These are phyloP conservation scores for Epichloe bromicola DNA, from an alignment of 2,329 filamentous ascomycete genomes.

Conservation along the genomic window DNA sequence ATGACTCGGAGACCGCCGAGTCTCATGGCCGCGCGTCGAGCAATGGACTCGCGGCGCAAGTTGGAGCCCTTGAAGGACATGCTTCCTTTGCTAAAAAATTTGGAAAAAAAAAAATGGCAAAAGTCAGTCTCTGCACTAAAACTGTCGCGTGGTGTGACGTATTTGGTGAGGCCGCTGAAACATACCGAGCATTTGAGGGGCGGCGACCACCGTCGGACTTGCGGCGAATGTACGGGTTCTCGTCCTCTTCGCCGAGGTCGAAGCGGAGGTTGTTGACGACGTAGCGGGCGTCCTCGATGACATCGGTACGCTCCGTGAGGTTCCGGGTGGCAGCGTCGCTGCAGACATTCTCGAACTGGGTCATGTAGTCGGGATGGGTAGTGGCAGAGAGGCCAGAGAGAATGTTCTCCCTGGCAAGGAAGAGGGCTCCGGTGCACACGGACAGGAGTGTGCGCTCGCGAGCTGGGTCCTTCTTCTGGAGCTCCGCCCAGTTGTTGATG, in stretches of 20 bases:
- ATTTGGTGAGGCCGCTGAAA: conserved; percentile 2
- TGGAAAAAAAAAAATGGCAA: no score
- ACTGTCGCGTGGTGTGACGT: neutral
- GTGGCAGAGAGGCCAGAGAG: conserved; percentile 69
- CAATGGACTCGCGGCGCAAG: conserved; percentile 65
- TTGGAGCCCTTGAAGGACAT: conserved; percentile 68
- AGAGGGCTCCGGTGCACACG: conserved; percentile 65
- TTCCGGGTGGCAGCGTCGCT: conserved; percentile 58
- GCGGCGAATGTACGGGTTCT: conserved; percentile 72
- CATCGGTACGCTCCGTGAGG: conserved; percentile 64
- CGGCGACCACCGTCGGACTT: conserved; percentile 54
- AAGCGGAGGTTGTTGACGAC: conserved; percentile 88
- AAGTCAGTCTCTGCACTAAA: neutral
- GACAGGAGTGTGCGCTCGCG: conserved; percentile 73
- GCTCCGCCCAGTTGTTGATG: conserved; percentile 63
- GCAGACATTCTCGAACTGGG: conserved; percentile 70
- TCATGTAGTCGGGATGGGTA: conserved; percentile 69
- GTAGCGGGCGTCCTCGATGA: conserved; percentile 68
- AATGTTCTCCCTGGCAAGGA: conserved; percentile 65
- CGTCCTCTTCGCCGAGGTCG: conserved; percentile 67
- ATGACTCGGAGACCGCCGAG: conserved; percentile 60
- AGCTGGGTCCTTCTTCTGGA: conserved; percentile 65
- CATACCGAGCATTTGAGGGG: conserved; percentile 48
- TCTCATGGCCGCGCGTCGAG: conserved; percentile 63
- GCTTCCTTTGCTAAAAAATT: conserved; percentile 59